These are phyloP conservation scores for Bathelium albidoporum DNA, from an alignment of 495 filamentous ascomycete genomes.

Conservation along the genomic window DNA sequence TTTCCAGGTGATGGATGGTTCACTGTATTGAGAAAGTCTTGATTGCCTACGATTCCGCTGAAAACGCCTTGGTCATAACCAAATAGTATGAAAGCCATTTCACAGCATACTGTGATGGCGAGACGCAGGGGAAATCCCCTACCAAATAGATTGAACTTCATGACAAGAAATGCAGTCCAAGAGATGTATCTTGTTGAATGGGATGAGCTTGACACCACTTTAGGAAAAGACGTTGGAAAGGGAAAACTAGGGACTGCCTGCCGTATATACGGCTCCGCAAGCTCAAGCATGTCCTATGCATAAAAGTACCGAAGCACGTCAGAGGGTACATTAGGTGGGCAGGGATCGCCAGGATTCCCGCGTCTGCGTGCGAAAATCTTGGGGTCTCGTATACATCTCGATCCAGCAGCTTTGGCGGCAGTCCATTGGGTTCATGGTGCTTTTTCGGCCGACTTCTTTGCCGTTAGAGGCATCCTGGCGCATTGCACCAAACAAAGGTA, in stretches of 20 bases:
- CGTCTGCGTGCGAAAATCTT: neutral
- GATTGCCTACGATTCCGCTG: conserved; percentile 38
- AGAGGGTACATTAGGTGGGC: neutral
- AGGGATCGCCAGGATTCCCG: neutral
- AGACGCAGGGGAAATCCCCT: conserved; percentile 21
- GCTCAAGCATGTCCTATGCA: too few relatives aligned
- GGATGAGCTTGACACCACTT: too few relatives aligned
- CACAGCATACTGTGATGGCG: conserved; percentile 25
- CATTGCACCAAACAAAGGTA: neutral
- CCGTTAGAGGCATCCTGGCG: neutral
- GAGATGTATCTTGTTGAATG: neutral
- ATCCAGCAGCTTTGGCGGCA: neutral
- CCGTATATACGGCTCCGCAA: neutral
- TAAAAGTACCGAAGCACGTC: neutral
- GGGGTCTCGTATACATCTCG: neutral
- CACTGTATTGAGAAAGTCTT: conserved; percentile 37
- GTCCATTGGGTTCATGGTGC: neutral
- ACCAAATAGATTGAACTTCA: conserved; percentile 12
- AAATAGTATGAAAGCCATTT: conserved; percentile 30
- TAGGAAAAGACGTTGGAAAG: neutral
- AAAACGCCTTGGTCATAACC: conserved; percentile 49
- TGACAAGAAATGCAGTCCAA: neutral
- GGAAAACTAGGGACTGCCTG: neutral
- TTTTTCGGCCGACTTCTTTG: neutral
- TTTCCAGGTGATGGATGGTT: conserved; percentile 17